Percentiles rank a stretch among this genome's conserved stretches.
phyloP scores from a whole-genome alignment of 176 grass and related monocot species.

The Phragmites australis region DNA sequence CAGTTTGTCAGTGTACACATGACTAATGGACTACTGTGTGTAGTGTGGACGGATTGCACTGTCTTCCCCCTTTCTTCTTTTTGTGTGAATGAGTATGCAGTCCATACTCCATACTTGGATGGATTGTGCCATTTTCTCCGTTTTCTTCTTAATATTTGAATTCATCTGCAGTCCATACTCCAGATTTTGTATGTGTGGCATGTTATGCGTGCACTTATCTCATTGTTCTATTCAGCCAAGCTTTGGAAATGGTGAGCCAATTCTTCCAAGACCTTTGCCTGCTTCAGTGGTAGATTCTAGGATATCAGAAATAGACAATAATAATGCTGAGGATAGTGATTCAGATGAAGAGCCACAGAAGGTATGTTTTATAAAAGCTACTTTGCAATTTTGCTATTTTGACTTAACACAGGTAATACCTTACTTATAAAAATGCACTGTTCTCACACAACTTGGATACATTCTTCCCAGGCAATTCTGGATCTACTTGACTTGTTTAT shows the following conservation, averaged over 20 bases:
- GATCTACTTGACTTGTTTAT: background rate
- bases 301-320: slow-evolving; percentile 42
- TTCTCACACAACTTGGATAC: background rate
- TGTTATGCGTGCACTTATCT: background rate
- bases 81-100: background rate
- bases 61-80: background rate
- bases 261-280: slow-evolving; percentile 82
- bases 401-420: background rate
- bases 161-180: background rate
- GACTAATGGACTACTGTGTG: background rate
- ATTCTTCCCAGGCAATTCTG: background rate
- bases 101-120: background rate
- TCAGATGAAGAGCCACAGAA: slow-evolving; percentile 45
- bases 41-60: background rate
- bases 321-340: slow-evolving; percentile 27
- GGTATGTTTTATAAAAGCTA: slow-evolving; percentile 41
- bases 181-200: slow-evolving; percentile 2
- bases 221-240: slow-evolving; percentile 48
- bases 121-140: background rate
- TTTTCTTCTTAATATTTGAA: slow-evolving; percentile 21
- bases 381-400: slow-evolving; percentile 14
- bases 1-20: background rate
- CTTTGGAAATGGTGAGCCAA: slow-evolving; percentile 60
- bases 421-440: background rate
- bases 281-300: slow-evolving; percentile 65